These are phyloP conservation scores for Dioscorea cayenensis DNA, from an alignment of 116 monocot species.

Conservation along the genomic window DNA sequence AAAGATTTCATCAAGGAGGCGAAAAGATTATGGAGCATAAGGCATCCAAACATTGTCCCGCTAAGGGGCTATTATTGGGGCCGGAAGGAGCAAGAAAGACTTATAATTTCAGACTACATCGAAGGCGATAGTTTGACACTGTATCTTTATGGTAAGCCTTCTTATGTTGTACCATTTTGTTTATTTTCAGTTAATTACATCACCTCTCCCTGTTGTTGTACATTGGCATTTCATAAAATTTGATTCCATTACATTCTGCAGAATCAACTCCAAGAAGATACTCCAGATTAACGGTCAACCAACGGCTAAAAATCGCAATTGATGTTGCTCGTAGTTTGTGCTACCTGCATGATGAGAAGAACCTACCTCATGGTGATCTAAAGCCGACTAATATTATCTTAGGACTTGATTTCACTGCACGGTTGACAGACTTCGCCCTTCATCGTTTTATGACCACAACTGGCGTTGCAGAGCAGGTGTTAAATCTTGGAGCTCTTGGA, in stretches of 20 bases:
- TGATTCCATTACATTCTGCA: conserved; percentile 9
- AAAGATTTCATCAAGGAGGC: conserved; percentile 90
- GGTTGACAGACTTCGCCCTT: conserved; percentile 60
- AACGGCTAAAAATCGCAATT: conserved; percentile 65
- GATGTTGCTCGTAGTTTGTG: conserved; percentile 63
- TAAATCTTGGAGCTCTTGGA: conserved; percentile 78
- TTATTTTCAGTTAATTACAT: no score
- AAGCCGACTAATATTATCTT: conserved; percentile 85
- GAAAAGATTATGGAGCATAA: conserved; percentile 68
- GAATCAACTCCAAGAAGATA: conserved; percentile 65
- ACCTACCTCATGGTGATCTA: conserved; percentile 77
- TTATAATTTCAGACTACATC: conserved; percentile 72
- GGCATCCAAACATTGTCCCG: conserved; percentile 64
- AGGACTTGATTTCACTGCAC: conserved; percentile 53
- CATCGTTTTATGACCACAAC: conserved; percentile 64
- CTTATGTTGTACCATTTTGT: background rate
- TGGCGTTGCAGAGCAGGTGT: conserved; percentile 57
- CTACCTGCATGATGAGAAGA: conserved; percentile 60
- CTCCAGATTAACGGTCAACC: conserved; percentile 52
- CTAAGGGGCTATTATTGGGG: conserved; percentile 91
- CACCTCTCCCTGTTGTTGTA: no score
- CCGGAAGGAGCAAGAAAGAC: conserved; percentile 68
- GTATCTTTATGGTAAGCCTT: conserved; percentile 66
- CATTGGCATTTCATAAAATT: no score
- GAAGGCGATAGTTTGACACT: conserved; percentile 76